These are phyloP conservation scores for Retiboletus flavoniger DNA, from an alignment of 1,284 basidiomycete species.

Conservation along the genomic window DNA sequence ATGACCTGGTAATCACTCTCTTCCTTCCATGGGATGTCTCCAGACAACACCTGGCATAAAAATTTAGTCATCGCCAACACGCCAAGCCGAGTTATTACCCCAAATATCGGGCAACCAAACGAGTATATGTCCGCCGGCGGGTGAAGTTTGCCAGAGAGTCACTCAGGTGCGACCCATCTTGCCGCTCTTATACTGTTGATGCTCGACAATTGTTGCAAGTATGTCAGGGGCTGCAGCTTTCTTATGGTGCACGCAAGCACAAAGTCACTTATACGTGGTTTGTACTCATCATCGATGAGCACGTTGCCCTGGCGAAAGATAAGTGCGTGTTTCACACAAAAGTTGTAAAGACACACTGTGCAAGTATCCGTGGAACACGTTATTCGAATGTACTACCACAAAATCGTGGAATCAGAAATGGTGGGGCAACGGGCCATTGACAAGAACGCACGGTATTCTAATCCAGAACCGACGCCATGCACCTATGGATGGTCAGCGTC, in stretches of 20 bases:
- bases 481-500: not conserved
- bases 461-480: not conserved
- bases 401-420: not conserved
- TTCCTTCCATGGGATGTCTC: constrained; percentile 15
- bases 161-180: not conserved
- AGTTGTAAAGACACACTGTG: constrained; percentile 1
- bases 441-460: constrained; percentile 7
- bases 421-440: not conserved
- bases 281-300: constrained; percentile 5
- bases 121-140: not conserved
- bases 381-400: constrained; percentile 11
- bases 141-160: not conserved
- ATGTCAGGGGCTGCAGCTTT: not conserved
- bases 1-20: not conserved
- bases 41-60: constrained; percentile 4
- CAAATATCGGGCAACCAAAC: not conserved
- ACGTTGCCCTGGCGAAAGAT: constrained; percentile 6
- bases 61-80: not conserved
- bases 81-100: not conserved
- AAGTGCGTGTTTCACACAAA: not conserved
- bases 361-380: constrained; percentile 8
- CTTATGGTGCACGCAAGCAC: not conserved
- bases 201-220: not conserved
- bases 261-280: constrained; percentile 11
- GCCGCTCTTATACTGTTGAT: not conserved